Evolutionary conservation across 139 green algal genomes (phyloP), one percentile per base, ranked within the genome.

Genomic region (Chlorella sp.): DNA sequence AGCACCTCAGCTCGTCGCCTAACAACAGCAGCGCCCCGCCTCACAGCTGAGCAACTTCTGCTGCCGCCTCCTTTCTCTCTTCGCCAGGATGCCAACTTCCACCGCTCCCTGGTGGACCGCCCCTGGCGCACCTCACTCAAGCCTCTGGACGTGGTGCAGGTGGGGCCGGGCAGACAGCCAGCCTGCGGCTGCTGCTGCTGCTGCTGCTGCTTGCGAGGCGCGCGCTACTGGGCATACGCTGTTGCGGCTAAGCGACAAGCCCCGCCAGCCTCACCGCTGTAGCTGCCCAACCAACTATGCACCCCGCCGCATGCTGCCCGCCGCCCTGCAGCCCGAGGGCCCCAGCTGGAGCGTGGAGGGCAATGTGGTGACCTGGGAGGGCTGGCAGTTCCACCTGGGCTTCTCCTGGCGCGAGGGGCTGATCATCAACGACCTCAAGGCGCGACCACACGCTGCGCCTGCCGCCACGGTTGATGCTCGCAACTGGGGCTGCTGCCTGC

Each of bases 351-450:
- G 64, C 20, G 87, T 98, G 55, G 82, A 94, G 7, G 95, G 95
- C 69, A 92, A 92, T 82, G 34, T 87, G 11, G 90, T 98, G 23
- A 75, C 18, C 25, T 98, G 96, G 96, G 92, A 97, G 79, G 94
- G 96, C 82, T 98, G 96, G 96, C 84, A 87, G 51, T 88, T 98
- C 80, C 89, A 93, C 1, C 57, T 98, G 13, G 94, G 95, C 36
- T 98, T 98, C 89, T 98, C 96, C 74, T 88, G 90, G n/a, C 87
- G 96, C 7, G 96, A 98, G 89, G 96, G 96, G 7, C 92, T 98
- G 32, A 94, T 98, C 75, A 91, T 98, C 47, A 92, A 98, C 87
- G 44, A 92, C 34, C 88, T 63, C 38, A 23, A 41, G 73, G 44
- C 64, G 13, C 25, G 30, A 9, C 25, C 25, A 41, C n/a, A n/a